Evolutionary conservation across 768 basidiomycete genomes (phyloP), one percentile per base, ranked within the genome.

Genomic region (Fomitopsis pulvina): DNA sequence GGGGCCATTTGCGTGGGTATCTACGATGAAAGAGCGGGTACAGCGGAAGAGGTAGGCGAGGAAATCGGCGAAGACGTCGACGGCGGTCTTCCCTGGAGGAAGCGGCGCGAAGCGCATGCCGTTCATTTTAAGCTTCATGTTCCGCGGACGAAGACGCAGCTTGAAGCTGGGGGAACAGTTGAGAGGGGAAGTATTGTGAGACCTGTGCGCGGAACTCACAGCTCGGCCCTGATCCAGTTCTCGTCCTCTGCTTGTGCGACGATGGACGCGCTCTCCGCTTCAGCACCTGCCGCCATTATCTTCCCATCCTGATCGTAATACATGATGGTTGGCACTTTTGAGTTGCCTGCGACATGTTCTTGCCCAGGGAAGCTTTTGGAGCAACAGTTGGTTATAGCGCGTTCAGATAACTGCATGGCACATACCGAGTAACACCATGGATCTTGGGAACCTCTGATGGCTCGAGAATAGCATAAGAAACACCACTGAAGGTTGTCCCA

Each of bases 261-360:
- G 43, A 80, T 68, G 14, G 78, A 70, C 28, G 73, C 72, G 42
- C 70, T 76, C 29, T 89, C 87, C 47, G 86, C 84, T 64, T 89
- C 87, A 51, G 87, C 87, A 8, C 87, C 86, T 4, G 85, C 85
- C 38, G 77, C 82, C 67, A 77, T 79, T 72, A 88, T 74, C 52
- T 65, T 71, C 5, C 87, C 87, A 41, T 72, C 62, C 55, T 67
- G 71, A 59, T 89, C 83, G 57, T 89, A 89, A 62, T 80, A 89
- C 66, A 90, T 77, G 22, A 85, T 64, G 21, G 87, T 81, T 32
- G 87, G 87, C 59, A 90, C 89, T 69, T 90, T 90, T 51, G 84
- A 82, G 63, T 88, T 90, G 32, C 87, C 87, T 12, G 83, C 86
- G 42, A 87, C 85, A 73, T 90, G 86, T 66, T 90, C 87, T 66